phyloP scores from a whole-genome alignment of 441 rosid species.

The Melastoma candidum region DNA sequence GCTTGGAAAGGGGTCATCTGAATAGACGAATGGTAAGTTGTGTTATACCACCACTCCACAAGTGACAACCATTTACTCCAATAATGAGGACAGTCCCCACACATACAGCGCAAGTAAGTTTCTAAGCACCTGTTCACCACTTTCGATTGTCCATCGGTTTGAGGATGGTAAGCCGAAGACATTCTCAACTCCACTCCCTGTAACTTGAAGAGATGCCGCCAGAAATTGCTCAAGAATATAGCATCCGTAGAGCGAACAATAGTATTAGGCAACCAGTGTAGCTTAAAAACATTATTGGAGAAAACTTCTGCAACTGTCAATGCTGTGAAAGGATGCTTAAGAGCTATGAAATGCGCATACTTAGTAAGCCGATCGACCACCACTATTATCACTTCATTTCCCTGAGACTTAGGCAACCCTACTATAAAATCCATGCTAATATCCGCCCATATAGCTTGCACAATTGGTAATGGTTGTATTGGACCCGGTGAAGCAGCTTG shows the following conservation, averaged over 20 bases:
- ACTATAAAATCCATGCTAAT: neutral
- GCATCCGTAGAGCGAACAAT: neutral
- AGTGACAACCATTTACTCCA: no score
- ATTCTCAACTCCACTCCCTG: no score
- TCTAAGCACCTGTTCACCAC: no score
- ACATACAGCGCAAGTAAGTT: no score
- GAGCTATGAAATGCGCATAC: neutral
- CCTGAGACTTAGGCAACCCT: neutral
- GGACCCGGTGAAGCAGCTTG: neutral
- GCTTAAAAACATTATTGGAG: neutral
- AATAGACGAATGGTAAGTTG: no score
- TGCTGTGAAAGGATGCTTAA: neutral
- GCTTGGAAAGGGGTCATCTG: no score
- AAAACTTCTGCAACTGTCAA: neutral
- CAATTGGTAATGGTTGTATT: neutral
- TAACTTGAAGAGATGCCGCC: no score
- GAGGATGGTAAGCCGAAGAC: no score
- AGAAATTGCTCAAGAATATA: neutral
- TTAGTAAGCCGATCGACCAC: neutral
- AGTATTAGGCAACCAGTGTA: neutral
- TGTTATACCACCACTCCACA: no score
- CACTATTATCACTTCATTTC: neutral
- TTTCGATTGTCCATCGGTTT: no score
- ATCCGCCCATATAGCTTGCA: neutral
- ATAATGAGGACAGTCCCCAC: no score